Base-by-base conservation (phyloP, 1,139 yeast species). In the Kodamaea anthophila region DNA sequence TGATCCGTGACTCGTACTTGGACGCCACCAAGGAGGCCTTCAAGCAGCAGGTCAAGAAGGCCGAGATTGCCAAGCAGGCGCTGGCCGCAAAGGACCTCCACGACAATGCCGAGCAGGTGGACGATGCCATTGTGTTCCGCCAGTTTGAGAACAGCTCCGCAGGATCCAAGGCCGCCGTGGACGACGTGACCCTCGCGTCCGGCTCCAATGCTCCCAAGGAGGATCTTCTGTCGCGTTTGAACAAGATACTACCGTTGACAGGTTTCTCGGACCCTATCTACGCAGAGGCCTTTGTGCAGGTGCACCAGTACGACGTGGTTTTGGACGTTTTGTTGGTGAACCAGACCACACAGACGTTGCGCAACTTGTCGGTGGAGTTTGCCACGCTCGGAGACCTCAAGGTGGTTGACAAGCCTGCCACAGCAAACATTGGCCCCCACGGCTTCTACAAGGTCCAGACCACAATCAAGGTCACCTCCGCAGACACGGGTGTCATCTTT, bases 191-290 rank as follows among this genome's bases (percentile, higher is more conserved):
- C 19, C 65, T 69, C 28, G 65, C 71, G 5, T 67, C 69, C 13
- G 59, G 66, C 10, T 60, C 65, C 23, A 54, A 65, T 24, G 43
- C 65, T 33, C 68, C 58, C 58, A 73, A 60, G 48, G 85, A 77
- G 48, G 76, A 71, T 44, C 68, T 72, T 45, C 68, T 77, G 14
- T 86, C 96, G 1, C 81, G 86, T 58, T 72, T 93, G 49, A 82
- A 78, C 54, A 86, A 85, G 56, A 85, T 93, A 46, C 79, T 87
- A 33, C 97, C 86, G 55, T 74, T 93, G 42, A 91, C 98, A 18
- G 99, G 99, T 21, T 93, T 87, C 58, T 84, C 96, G 1, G 99
- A 93, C 54, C 95, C 98, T 14, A 94, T 93, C 23, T 93, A 93
- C 51, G 97, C 96, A 4, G 99, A 93, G 60, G 98, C 97, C 0